Evolutionary conservation across 768 basidiomycete genomes (phyloP), one percentile per base, ranked within the genome.

Genomic region (Serendipita indica): DNA sequence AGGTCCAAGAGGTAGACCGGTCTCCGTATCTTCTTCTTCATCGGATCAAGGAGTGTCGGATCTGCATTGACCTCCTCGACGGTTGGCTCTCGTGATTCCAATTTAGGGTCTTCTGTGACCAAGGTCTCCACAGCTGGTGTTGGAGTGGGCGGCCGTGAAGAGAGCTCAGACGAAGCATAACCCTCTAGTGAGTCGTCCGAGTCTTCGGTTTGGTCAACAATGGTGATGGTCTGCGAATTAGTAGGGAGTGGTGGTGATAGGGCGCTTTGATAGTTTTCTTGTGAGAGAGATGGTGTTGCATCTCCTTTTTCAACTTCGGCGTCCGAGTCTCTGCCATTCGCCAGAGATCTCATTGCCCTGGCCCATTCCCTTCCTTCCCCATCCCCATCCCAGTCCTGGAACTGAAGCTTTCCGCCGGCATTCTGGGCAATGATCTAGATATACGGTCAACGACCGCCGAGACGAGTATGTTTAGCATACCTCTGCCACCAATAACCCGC

Each of bases 401-500:
- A 97, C 60, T 80, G 74, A 20, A 97, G 73, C 49, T 75, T 76
- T 67, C 85, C 86, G 3, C 81, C 77, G 13, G 74, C 74, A 27
- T 73, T 72, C 3, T 73, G 71, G 0, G 89, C 86, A 6, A 85
- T 76, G 16, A 30, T 27, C 49, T 54, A 43, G 20, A 13, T 27
- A 54, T 3, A 28, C 32, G 0, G 3, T 20, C 7, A 54, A 12
- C 25, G 49, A 10, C 46, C 22, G 2, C 25, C 65, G 35, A 60
- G 45, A 63, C 18, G 41, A 43, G n/a, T n/a, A 43, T 43, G 27
- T 7, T 18, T n/a, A 43, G 41, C 49, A 28, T n/a, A 84, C 73
- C 70, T 99, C 94, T 0, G 88, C 94, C 0, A 80, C 82, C 33
- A 97, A 77, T 91, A 99, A 94, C 2, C 96, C 96, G 63, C 90